phyloP scores from a whole-genome alignment of 176 grass and related monocot species.

The Alloteropsis semialata region DNA sequence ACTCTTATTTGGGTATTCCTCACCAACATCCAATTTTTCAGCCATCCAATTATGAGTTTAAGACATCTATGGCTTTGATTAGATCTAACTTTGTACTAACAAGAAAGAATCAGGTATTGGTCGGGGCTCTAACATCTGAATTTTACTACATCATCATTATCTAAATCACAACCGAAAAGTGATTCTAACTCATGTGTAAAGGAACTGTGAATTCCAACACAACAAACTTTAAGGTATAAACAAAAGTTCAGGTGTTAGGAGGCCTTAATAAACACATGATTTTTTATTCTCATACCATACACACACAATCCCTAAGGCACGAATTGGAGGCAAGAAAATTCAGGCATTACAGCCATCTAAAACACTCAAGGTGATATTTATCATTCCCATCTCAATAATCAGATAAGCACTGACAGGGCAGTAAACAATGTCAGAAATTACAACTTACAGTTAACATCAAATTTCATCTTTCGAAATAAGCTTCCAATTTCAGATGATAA shows the following conservation, averaged over 20 bases:
- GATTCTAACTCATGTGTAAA: background rate
- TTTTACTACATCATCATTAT: background rate
- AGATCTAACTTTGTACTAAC: background rate
- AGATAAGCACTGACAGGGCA: background rate
- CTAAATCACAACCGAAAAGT: background rate
- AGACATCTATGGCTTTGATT: background rate
- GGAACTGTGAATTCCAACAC: background rate
- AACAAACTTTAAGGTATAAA: background rate
- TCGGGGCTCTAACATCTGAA: background rate
- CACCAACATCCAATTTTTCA: background rate
- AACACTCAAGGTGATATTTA: background rate
- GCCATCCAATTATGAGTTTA: background rate
- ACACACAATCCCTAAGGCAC: background rate
- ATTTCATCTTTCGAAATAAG: background rate
- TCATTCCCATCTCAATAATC: background rate
- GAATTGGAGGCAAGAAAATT: background rate
- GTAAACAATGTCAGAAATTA: background rate
- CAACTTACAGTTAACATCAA: background rate
- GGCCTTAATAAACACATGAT: background rate
- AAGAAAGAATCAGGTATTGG: background rate
- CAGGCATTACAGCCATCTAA: background rate
- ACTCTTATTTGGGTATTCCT: background rate
- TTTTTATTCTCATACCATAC: background rate
- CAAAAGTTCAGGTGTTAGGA: background rate
- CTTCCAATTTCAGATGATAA: background rate